These are phyloP conservation scores for Fusarium xyrophilum DNA, from an alignment of 2,329 filamentous ascomycete species.

Conservation along the genomic window DNA sequence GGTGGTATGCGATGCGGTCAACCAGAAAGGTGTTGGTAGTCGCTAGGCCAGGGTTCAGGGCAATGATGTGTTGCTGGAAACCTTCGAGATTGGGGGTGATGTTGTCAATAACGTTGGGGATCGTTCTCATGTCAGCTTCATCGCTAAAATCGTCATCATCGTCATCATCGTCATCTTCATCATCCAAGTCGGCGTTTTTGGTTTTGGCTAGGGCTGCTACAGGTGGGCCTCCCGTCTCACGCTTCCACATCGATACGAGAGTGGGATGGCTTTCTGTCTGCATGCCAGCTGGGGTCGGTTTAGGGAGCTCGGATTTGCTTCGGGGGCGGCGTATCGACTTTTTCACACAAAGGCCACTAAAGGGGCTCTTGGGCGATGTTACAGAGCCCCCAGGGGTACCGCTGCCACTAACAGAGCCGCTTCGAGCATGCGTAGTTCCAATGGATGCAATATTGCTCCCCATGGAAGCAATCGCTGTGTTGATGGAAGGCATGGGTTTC, in stretches of 20 bases:
- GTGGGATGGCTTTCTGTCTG: slow-evolving; percentile 51
- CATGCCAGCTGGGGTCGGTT: slow-evolving; percentile 42
- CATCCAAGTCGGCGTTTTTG: slow-evolving; percentile 44
- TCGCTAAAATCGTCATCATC: slow-evolving; percentile 61
- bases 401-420: slow-evolving; percentile 67
- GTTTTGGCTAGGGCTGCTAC: slow-evolving; percentile 55
- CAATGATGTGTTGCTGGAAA: slow-evolving; percentile 76
- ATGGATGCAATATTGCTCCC: slow-evolving; percentile 62
- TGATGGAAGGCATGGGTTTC: slow-evolving; percentile 62
- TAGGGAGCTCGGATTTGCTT: slow-evolving; percentile 62
- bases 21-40: slow-evolving; percentile 68
- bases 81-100: slow-evolving; percentile 77
- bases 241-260: slow-evolving; percentile 60
- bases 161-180: slow-evolving; percentile 63
- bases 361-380: slow-evolving; percentile 61
- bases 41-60: slow-evolving; percentile 74
- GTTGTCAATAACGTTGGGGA: slow-evolving; percentile 68
- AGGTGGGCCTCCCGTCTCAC: slow-evolving; percentile 58
- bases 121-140: slow-evolving; percentile 67
- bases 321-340: slow-evolving; percentile 60
- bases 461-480: slow-evolving; percentile 64
- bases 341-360: slow-evolving; percentile 54
- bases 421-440: slow-evolving; percentile 62
- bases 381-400: slow-evolving; percentile 58
- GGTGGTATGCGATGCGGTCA: slow-evolving; percentile 82